Percentiles rank a stretch among this genome's conserved stretches.
Evolutionary conservation across 2,329 filamentous ascomycete species (phyloP).

Genomic region (Scedosporium aurantiacum): DNA sequence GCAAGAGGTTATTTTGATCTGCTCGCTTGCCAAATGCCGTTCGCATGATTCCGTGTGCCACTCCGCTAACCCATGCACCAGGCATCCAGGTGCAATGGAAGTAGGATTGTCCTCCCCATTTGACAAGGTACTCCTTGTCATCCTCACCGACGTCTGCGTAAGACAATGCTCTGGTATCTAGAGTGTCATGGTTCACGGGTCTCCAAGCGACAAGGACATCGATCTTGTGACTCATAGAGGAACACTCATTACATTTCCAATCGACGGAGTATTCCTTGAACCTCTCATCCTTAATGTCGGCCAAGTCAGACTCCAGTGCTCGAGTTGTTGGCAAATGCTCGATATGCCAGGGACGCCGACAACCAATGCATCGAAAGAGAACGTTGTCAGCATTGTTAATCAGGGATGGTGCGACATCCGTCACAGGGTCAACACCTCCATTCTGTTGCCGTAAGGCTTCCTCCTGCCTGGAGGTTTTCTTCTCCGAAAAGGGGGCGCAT

Average conservation of each 20-base stretch:
- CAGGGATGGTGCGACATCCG: conserved; percentile 46
- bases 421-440: conserved; percentile 64
- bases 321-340: conserved; percentile 59
- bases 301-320: conserved; percentile 22
- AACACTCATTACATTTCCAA: conserved; percentile 76
- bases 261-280: conserved; percentile 61
- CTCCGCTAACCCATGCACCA: conserved; percentile 78
- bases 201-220: conserved; percentile 82
- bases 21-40: conserved; percentile 66
- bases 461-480: conserved; percentile 66
- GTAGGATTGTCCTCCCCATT: conserved; percentile 75
- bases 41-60: conserved; percentile 52
- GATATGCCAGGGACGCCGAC: conserved; percentile 71
- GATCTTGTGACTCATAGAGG: conserved; percentile 53
- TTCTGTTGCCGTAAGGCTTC: conserved; percentile 75
- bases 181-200: conserved; percentile 29
- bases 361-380: conserved; percentile 71
- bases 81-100: conserved; percentile 78
- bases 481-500: conserved; percentile 64
- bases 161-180: conserved; percentile 7
- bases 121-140: conserved; percentile 84
- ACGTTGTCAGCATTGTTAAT: conserved; percentile 68
- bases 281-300: conserved; percentile 36
- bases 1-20: conserved; percentile 43
- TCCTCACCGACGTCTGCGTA: conserved; percentile 38